Conservation (phyloP, 352 stramenopile species). For the Globisporangium solare region DNA sequence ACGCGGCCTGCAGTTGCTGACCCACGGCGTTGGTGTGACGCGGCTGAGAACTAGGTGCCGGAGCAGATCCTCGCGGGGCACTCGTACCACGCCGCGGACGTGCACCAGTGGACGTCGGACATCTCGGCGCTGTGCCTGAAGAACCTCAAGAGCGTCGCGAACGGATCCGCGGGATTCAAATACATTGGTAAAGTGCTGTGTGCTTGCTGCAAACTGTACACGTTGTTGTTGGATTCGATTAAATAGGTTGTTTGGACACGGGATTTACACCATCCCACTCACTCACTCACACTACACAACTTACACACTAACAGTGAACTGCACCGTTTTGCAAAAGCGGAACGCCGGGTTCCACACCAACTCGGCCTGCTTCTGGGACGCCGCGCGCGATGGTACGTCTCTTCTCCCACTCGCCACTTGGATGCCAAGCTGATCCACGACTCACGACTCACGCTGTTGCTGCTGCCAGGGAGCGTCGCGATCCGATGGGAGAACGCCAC, state of each 20-base stretch:
- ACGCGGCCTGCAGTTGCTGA: neutral
- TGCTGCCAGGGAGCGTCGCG: constrained; percentile 63
- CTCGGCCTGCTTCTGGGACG: constrained; percentile 86
- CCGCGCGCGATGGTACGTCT: constrained; percentile 68
- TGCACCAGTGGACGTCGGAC: constrained; percentile 73
- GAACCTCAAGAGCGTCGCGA: constrained; percentile 77
- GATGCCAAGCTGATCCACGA: neutral
- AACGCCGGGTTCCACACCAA: constrained; percentile 86
- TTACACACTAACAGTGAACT: constrained; percentile 54
- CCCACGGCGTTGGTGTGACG: neutral
- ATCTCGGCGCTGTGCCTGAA: constrained; percentile 81
- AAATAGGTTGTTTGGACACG: neutral
- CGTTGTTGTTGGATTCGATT: constrained; percentile 1
- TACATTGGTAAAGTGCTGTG: constrained; percentile 72
- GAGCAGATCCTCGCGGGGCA: constrained; percentile 61
- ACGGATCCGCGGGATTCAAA: constrained; percentile 85
- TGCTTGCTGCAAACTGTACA: neutral
- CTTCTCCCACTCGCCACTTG: neutral
- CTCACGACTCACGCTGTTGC: too few species aligned
- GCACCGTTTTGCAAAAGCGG: constrained; percentile 85
- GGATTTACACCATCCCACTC: constrained; percentile 9
- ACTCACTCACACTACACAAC: constrained; percentile 5
- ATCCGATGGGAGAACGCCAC: constrained; percentile 74
- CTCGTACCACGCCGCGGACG: constrained; percentile 76
- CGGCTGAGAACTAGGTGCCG: constrained; percentile 38